Percentiles rank a stretch among this genome's conserved stretches.
These are phyloP conservation scores for Fonsecaea erecta DNA, from an alignment of 2,329 filamentous ascomycete genomes.

Conservation along the genomic window DNA sequence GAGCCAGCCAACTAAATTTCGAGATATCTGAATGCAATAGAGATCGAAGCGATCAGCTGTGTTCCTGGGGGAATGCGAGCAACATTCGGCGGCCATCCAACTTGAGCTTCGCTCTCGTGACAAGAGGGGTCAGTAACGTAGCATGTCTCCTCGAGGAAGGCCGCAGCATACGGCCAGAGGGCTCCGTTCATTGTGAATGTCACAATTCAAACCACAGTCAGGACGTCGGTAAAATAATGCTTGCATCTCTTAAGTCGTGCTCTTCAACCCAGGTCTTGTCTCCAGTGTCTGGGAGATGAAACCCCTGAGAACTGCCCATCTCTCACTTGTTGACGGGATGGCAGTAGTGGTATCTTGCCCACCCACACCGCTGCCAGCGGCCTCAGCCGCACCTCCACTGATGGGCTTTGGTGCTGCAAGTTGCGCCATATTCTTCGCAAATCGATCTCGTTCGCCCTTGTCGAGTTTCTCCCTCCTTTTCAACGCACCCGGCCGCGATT, in stretches of 20 bases:
- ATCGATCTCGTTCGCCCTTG: slow-evolving; percentile 78
- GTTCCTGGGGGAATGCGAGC: no score
- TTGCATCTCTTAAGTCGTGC: slow-evolving; percentile 19
- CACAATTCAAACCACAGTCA: background rate
- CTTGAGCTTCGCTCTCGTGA: no score
- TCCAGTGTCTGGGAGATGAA: slow-evolving; percentile 90
- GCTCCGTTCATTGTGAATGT: no score
- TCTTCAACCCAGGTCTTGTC: slow-evolving; percentile 56
- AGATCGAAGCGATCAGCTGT: no score
- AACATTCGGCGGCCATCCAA: no score
- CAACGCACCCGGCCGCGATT: slow-evolving; percentile 75
- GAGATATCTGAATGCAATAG: no score
- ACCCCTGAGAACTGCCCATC: slow-evolving; percentile 80
- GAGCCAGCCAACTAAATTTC: no score
- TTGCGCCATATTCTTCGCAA: slow-evolving; percentile 80
- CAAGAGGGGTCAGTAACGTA: no score
- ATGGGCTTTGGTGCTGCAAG: slow-evolving; percentile 48
- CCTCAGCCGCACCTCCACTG: background rate
- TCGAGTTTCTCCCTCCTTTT: slow-evolving; percentile 83
- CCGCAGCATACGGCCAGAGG: background rate
- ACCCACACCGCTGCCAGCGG: background rate
- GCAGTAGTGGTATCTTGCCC: background rate
- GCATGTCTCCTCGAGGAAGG: background rate
- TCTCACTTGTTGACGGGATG: slow-evolving; percentile 55
- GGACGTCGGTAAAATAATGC: background rate